Evolutionary conservation across 257 asterid species (phyloP), one percentile per base, ranked within the genome.

Genomic region (Scutellaria minor): DNA sequence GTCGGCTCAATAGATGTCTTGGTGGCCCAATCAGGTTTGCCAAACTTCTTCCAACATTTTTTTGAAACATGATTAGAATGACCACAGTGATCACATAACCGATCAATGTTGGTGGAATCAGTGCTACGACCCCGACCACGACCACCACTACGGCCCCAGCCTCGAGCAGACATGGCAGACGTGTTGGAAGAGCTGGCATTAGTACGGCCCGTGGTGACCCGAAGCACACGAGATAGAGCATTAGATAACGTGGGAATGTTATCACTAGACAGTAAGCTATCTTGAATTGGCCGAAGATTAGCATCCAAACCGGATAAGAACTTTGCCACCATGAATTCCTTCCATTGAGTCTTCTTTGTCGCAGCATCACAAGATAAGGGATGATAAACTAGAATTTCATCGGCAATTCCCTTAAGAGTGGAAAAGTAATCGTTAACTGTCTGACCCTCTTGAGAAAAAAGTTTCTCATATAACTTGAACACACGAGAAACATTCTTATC

Each of bases 391-490:
- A 42, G 40, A 42, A 42, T 42, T 18, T 63, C 54, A 44, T 63
- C 53, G 18, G 3, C 42, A 22, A 64, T 14, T 2, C 70, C 70
- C 5, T 64, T 64, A 7, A 44, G 42, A 11, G 70, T 42, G 1
- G 55, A 64, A 12, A 64, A 44, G 14, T 63, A 42, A 7, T 42
- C 68, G 4, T 14, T 60, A 39, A 66, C 53, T 0, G 58, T 47
- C 1, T 35, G 37, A 15, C 22, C 22, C 2, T 35, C 15, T 7
- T 13, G 50, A 35, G 60, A 48, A 18, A 66, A 48, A 0, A 50
- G 35, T 66, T 51, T 66, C 60, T 66, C 72, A 10, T 67, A 67
- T 9, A 67, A 8, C 7, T 67, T 51, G 9, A 67, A 67, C 15
- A 51, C 62, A 42, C n/a, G 72, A 67, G 18, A 31, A 4, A 31